Conservation (phyloP, 2,329 filamentous ascomycete species). For the Diaporthe longicolla region DNA sequence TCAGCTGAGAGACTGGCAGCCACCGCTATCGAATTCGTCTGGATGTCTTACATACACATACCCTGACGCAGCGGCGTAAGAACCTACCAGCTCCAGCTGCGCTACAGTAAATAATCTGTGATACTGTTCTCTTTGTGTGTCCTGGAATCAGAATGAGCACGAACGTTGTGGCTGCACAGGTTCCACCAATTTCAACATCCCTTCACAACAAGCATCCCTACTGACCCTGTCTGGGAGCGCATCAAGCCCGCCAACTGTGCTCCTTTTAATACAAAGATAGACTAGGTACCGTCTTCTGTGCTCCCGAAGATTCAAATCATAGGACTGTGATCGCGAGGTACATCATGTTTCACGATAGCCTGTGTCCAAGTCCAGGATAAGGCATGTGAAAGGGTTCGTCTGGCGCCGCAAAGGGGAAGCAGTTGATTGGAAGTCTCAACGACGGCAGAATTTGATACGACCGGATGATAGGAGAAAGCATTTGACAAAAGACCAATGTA, state of each 20-base stretch:
- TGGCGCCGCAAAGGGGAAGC: too few relatives aligned
- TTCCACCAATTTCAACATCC: neutral
- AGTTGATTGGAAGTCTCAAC: neutral
- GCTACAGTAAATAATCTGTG: neutral
- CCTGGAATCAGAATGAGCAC: neutral
- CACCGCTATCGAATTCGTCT: neutral
- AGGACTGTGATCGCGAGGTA: too few relatives aligned
- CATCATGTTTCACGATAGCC: too few relatives aligned
- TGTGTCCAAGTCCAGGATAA: neutral
- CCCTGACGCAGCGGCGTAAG: slow-evolving; percentile 6
- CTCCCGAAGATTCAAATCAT: too few relatives aligned
- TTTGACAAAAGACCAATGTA: neutral
- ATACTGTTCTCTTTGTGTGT: too few relatives aligned
- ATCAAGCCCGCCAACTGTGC: neutral
- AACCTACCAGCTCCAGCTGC: neutral
- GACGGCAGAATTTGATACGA: neutral
- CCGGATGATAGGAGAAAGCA: neutral
- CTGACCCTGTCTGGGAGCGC: neutral
- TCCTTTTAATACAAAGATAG: too few relatives aligned
- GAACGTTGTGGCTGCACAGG: neutral
- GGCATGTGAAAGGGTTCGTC: too few relatives aligned
- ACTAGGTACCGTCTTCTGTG: too few relatives aligned
- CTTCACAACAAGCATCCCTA: neutral
- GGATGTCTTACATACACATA: neutral
- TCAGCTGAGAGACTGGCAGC: neutral